Evolutionary conservation across 192 early-diverging fungal species (phyloP), one percentile per base, ranked within the genome.

Genomic region (Linnemannia zychae): DNA sequence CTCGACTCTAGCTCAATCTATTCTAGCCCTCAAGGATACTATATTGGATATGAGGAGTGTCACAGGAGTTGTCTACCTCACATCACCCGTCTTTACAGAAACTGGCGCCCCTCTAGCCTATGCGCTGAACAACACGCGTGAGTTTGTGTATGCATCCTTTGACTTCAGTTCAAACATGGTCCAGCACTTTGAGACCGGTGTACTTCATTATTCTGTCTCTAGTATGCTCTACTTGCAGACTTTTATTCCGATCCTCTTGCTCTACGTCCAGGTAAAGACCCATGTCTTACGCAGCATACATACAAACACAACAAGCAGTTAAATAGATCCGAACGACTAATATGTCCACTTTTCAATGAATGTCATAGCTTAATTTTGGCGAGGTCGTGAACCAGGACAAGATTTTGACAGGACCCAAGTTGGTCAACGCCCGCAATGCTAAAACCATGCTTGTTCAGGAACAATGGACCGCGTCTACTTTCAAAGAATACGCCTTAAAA

Each of bases 181-280:
- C 3, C 12, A 9, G 52, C 65, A 5, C n/a, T 24, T 77, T 20
- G 67, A 69, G 17, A 1, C 1, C 20, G 66, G 49, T 33, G 7
- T 11, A 18, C 67, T 77, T 28, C 28, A 77, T 36, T 77, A 77
- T 16, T 67, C 75, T 12, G 31, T 77, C 24, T 77, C 75, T 20
- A 77, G 48, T 31, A 31, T 77, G 49, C 33, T 67, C 47, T 69
- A 77, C 13, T 0, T 70, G 18, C 75, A 77, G 48, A 69, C 67
- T 18, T 33, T 77, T 15, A 68, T 69, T n/a, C 66, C 75, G 4
- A 53, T 77, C 2, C 17, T 77, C 48, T 16, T 77, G 20, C 75
- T 69, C 75, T 77, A 77, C 52, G 48, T 77, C 46, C 75, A 77
- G 65, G 75, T 76, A 76, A 68, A 16, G 3, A 16, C n/a, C n/a